These are phyloP conservation scores for Cardiospermum halicacabum DNA, from an alignment of 345 rosid genomes.

Conservation along the genomic window DNA sequence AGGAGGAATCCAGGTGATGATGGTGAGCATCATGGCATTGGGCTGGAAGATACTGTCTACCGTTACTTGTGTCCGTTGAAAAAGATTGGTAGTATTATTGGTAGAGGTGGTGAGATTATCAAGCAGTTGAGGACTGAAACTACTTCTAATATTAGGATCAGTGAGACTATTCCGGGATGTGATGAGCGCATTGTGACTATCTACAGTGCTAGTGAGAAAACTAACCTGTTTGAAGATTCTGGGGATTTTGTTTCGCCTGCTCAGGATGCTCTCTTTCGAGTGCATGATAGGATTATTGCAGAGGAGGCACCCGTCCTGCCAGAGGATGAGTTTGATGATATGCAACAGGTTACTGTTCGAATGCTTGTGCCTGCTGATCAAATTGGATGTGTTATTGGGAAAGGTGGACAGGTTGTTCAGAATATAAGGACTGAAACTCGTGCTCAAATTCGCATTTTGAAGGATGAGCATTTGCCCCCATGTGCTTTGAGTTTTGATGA, in stretches of 20 bases:
- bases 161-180: constrained; percentile 44
- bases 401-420: constrained; percentile 63
- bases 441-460: constrained; percentile 57
- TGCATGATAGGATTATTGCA: constrained; percentile 45
- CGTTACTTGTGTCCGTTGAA: constrained; percentile 54
- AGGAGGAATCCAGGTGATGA: constrained; percentile 42
- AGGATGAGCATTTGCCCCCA: constrained; percentile 44
- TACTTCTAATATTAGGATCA: constrained; percentile 47
- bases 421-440: constrained; percentile 46
- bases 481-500: constrained; percentile 59
- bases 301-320: constrained; percentile 27
- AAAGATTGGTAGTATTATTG: constrained; percentile 63
- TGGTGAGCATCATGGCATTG: constrained; percentile 36
- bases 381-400: constrained; percentile 70
- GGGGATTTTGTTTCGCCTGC: constrained; percentile 50
- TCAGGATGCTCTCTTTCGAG: constrained; percentile 61
- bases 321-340: constrained; percentile 39
- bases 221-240: constrained; percentile 38
- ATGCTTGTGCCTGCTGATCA: constrained; percentile 71
- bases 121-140: constrained; percentile 58
- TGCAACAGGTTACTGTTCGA: constrained; percentile 34
- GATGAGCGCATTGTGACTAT: constrained; percentile 63
- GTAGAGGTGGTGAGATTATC: constrained; percentile 61
- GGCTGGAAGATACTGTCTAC: constrained; percentile 51
- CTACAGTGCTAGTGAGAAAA: constrained; percentile 53